Percentiles rank a stretch among this genome's conserved stretches.
phyloP scores from a whole-genome alignment of 2,329 filamentous ascomycete genomes.

The Neonectria punicea region DNA sequence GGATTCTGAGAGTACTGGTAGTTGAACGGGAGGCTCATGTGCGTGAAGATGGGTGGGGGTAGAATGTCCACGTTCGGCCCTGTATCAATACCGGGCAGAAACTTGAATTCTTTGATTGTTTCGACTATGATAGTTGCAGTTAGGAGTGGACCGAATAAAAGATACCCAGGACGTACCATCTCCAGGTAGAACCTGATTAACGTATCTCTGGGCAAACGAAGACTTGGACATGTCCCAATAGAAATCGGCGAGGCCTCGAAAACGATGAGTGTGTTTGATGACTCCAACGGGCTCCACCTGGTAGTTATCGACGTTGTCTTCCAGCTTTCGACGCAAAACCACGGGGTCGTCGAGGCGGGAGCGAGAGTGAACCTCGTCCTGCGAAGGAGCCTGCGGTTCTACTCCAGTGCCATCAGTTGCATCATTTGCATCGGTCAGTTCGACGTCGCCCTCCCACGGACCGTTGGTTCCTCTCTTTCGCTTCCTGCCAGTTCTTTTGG shows the following conservation, averaged over 20 bases:
- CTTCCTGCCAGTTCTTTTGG: slow-evolving; percentile 86
- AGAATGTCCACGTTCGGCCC: slow-evolving; percentile 75
- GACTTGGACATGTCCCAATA: slow-evolving; percentile 79
- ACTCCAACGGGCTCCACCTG: slow-evolving; percentile 75
- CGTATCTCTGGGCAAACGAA: slow-evolving; percentile 76
- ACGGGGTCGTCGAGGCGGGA: slow-evolving; percentile 63
- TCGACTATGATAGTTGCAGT: slow-evolving; percentile 50
- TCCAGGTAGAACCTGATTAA: slow-evolving; percentile 76
- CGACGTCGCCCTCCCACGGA: slow-evolving; percentile 65
- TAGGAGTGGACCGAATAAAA: neutral
- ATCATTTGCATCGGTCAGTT: slow-evolving; percentile 44
- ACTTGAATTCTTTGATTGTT: slow-evolving; percentile 69
- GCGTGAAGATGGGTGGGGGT: slow-evolving; percentile 82
- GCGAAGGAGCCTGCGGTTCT: slow-evolving; percentile 21
- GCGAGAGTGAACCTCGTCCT: slow-evolving; percentile 52
- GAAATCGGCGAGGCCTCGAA: slow-evolving; percentile 88
- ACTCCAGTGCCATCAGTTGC: slow-evolving; percentile 43
- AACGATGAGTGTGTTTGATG: slow-evolving; percentile 85
- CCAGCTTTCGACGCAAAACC: slow-evolving; percentile 69
- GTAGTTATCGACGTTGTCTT: slow-evolving; percentile 76
- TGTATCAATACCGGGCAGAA: slow-evolving; percentile 70
- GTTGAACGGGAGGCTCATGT: slow-evolving; percentile 78
- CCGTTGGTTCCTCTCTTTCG: slow-evolving; percentile 81
- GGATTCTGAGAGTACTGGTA: slow-evolving; percentile 89
- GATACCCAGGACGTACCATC: slow-evolving; percentile 63